Base-by-base conservation (phyloP, 2,329 filamentous ascomycete genomes). In the Phoma sp. region DNA sequence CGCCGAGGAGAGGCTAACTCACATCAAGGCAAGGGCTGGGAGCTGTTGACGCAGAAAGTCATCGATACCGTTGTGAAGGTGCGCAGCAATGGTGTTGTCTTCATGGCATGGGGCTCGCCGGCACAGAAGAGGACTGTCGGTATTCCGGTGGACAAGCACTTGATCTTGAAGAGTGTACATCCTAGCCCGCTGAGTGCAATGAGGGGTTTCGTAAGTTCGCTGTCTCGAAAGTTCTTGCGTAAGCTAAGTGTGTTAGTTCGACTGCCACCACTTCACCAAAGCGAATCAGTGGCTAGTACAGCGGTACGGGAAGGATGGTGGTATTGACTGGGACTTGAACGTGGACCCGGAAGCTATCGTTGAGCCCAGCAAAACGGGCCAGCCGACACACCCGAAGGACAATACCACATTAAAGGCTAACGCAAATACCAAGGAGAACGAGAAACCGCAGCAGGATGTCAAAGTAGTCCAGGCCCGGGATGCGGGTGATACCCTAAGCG, bases 41-140 rank as follows among this genome's bases (percentile, higher is more conserved):
- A 99, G 77, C 82, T 83, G 37, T 91, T 99, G 72, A 99, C 93
- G 17, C 93, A 97, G 72, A 90, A 87, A 60, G 89, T 95, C 34
- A 96, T 99, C 59, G 92, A 98, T 62, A 83, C 90, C 0, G 91
- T 98, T 2, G 90, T 90, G 0, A 86, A 88, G 69, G 87, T 89
- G 64, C 84, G 92, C 37, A 87, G 84, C 0, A 81, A 83, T 23
- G 95, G 95, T 1, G 93, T 99, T 1, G 95, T 97, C 4, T 99
- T 97, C 72, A 79, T 99, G 75, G 93, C 93, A 0, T 99, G 95
- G 95, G 95, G 95, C 14, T 87, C 81, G 5, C 91, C 92, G 1
- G 95, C 95, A 0, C 89, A 87, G 50, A 90, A 91, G 78, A 81
- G 93, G 50, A 91, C 96, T 18, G 78, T 83, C 34, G 89, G 87